Percentiles rank a stretch among this genome's conserved stretches.
These are phyloP conservation scores for Didymella sp. DNA, from an alignment of 2,329 filamentous ascomycete genomes.

Conservation along the genomic window DNA sequence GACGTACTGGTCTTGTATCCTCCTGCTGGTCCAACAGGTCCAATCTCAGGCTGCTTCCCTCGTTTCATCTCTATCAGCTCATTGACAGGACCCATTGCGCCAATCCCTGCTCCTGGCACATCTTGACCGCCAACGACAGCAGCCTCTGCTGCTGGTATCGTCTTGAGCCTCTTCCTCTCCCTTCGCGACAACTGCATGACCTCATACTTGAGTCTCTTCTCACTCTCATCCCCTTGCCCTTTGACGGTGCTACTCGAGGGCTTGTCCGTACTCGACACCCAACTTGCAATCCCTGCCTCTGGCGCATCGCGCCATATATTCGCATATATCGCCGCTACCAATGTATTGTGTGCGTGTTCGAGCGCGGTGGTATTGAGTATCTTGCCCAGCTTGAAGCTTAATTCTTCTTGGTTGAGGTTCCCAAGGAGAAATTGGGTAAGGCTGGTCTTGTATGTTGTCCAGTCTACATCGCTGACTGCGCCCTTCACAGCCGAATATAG, in stretches of 20 bases:
- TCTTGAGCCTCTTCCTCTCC: slow-evolving; percentile 66
- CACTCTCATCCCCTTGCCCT: slow-evolving; percentile 64
- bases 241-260: slow-evolving; percentile 73
- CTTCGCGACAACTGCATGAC: slow-evolving; percentile 67
- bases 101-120: slow-evolving; percentile 12
- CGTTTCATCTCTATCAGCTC: slow-evolving; percentile 50
- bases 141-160: slow-evolving; percentile 54
- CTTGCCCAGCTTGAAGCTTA: slow-evolving; percentile 62
- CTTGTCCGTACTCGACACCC: slow-evolving; percentile 76
- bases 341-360: slow-evolving; percentile 68
- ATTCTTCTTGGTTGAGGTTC: slow-evolving; percentile 68
- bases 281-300: slow-evolving; percentile 67
- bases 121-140: slow-evolving; percentile 10
- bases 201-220: slow-evolving; percentile 69
- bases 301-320: slow-evolving; percentile 67
- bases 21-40: slow-evolving; percentile 69
- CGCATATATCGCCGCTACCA: slow-evolving; percentile 64
- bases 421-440: slow-evolving; percentile 65
- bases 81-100: slow-evolving; percentile 29
- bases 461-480: slow-evolving; percentile 63
- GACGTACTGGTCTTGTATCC: slow-evolving; percentile 80
- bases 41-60: slow-evolving; percentile 63
- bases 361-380: slow-evolving; percentile 62
- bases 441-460: slow-evolving; percentile 66
- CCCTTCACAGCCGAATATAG: slow-evolving; percentile 67